Base-by-base conservation (phyloP, 2,329 filamentous ascomycete genomes). In the Passalora sequoiae region DNA sequence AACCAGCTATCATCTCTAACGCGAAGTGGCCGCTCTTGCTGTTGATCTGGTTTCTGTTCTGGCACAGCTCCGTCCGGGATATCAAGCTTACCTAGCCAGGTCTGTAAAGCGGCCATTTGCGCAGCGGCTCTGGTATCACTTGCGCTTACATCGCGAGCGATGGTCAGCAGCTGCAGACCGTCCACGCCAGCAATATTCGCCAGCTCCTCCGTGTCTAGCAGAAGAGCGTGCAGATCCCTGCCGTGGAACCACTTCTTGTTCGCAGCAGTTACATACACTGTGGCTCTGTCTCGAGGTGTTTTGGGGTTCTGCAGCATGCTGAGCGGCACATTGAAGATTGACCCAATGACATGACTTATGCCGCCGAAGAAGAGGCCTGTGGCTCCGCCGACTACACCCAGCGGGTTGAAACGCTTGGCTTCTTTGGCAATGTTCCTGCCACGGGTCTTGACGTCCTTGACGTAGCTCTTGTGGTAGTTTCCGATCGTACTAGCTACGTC, bases 201-300 rank as follows among this genome's bases (percentile, higher is more conserved):
- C 29, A 55, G 43, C 29, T 55, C 49, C 5, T 21, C 20, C 9
- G 50, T 51, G 22, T 49, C 40, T 21, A 50, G 30, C 5, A 55
- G 24, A 6, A 46, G 21, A 6, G 50, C 47, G 13, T 47, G 47
- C 17, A 55, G 37, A n/a, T 43, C 43, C 30, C 52, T 27, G 9
- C 24, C 27, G 16, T 50, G 36, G 32, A 53, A 52, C 50, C 50
- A 55, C 15, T 55, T 45, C 27, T 44, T 38, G 32, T 55, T 55
- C 1, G 52, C 50, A 7, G 52, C 40, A 21, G 47, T 41, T 9
- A 55, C 35, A 40, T 53, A 55, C 6, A 47, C 45, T 6, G 40
- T 24, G 9, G 50, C 52, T 15, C 52, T 36, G 21, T 53, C 38
- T 9, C 52, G 38, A n/a, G 52, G 52, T 10, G 43, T 51, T 28